These are phyloP conservation scores for Backusella liffmaniae DNA, from an alignment of 192 early-diverging fungal genomes.

Conservation along the genomic window DNA sequence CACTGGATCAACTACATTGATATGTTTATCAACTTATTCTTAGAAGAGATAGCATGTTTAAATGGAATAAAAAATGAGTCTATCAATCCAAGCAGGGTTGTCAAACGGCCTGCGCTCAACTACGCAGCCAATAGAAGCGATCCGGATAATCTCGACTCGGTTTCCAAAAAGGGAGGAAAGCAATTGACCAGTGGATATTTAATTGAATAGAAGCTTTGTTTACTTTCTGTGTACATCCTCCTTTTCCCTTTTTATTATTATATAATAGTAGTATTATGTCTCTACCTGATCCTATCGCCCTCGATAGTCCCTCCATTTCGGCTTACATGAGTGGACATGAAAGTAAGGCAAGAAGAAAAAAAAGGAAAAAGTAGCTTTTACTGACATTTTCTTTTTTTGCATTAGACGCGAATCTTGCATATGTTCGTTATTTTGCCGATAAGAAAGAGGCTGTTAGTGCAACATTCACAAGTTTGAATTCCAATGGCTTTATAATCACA, in stretches of 20 bases:
- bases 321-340: constrained; percentile 44
- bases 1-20: not conserved
- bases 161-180: not conserved
- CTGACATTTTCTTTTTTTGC: not conserved
- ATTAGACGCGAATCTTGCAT: constrained; percentile 36
- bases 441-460: constrained; percentile 27
- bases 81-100: not conserved
- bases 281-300: constrained; percentile 29
- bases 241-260: not conserved
- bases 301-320: constrained; percentile 27
- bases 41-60: not conserved
- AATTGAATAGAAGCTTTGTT: not conserved
- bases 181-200: not conserved
- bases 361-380: not conserved
- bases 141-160: not conserved
- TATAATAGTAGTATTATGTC: not conserved
- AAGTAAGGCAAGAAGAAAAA: not conserved
- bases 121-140: not conserved
- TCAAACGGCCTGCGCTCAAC: not conserved
- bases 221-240: not conserved
- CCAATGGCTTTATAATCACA: constrained; percentile 29
- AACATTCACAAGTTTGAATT: constrained; percentile 34
- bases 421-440: constrained; percentile 39
- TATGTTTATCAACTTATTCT: not conserved
- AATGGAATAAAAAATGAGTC: not conserved